These are phyloP conservation scores for Wolfiporia cocos DNA, from an alignment of 1,284 basidiomycete species.

Conservation along the genomic window DNA sequence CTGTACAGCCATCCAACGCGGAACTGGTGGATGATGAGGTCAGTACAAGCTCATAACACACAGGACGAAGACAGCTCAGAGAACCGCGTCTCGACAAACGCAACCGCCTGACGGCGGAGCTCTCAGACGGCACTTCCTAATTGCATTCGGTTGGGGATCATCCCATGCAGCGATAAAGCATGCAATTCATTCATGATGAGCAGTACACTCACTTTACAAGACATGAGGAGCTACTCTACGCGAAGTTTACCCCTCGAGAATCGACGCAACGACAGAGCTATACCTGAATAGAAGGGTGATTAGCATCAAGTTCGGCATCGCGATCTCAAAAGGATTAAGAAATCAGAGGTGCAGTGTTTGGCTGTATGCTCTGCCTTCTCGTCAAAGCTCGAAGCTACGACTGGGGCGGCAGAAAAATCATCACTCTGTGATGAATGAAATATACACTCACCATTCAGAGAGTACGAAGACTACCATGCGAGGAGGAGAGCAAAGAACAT, in stretches of 20 bases:
- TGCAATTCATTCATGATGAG: not conserved
- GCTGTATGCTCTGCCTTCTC: slow-evolving; percentile 29
- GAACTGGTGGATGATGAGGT: too few relatives aligned
- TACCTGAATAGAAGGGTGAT: not conserved
- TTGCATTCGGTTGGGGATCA: slow-evolving; percentile 29
- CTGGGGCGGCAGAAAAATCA: slow-evolving; percentile 30
- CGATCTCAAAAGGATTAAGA: not conserved
- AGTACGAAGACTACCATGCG: not conserved
- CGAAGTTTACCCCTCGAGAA: not conserved
- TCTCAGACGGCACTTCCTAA: slow-evolving; percentile 33
- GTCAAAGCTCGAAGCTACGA: slow-evolving; percentile 27
- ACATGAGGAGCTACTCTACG: not conserved
- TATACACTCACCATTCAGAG: not conserved
- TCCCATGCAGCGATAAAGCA: slow-evolving; percentile 3
- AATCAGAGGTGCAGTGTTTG: slow-evolving; percentile 28
- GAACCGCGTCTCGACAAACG: slow-evolving; percentile 30
- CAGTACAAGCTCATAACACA: not conserved
- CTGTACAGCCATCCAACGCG: too few relatives aligned
- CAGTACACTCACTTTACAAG: not conserved
- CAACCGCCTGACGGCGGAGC: slow-evolving; percentile 20
- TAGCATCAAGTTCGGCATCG: not conserved
- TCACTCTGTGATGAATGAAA: slow-evolving; percentile 7
- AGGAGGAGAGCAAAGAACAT: not conserved
- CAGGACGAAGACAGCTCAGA: slow-evolving; percentile 16
- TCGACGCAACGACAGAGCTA: too few relatives aligned